Conservation (phyloP, 2,329 filamentous ascomycete genomes). For the Calcarisporium arbuscula region DNA sequence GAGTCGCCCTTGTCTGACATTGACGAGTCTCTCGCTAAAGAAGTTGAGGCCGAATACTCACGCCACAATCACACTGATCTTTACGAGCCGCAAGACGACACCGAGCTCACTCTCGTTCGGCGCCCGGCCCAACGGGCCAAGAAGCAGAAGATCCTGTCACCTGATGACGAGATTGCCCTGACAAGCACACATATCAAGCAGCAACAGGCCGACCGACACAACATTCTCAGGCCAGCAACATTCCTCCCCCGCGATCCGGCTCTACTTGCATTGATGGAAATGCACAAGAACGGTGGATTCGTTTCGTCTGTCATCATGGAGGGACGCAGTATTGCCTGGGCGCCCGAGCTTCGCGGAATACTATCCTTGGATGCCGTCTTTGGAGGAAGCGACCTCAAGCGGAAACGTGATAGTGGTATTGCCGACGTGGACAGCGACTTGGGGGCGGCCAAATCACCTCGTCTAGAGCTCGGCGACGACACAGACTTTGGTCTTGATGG, state of each 20-base stretch:
- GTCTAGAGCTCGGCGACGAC: constrained; percentile 61
- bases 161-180: constrained; percentile 77
- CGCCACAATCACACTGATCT: constrained; percentile 49
- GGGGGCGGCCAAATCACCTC: constrained; percentile 60
- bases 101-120: constrained; percentile 52
- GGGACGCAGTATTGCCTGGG: constrained; percentile 73
- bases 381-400: constrained; percentile 74
- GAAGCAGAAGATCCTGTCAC: constrained; percentile 73
- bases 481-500: constrained; percentile 46
- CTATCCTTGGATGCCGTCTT: constrained; percentile 80
- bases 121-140: constrained; percentile 65
- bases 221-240: constrained; percentile 74
- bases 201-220: constrained; percentile 78
- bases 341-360: constrained; percentile 86
- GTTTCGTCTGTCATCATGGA: constrained; percentile 82
- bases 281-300: constrained; percentile 88
- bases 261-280: constrained; percentile 78
- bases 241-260: constrained; percentile 86
- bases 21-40: constrained; percentile 54
- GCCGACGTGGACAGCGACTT: constrained; percentile 69
- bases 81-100: constrained; percentile 55
- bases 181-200: constrained; percentile 73
- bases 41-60: constrained; percentile 53
- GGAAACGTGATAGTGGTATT: constrained; percentile 85
- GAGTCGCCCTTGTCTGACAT: constrained; percentile 67